These are phyloP conservation scores for Podila clonocystis DNA, from an alignment of 192 early-diverging fungal species.

Conservation along the genomic window DNA sequence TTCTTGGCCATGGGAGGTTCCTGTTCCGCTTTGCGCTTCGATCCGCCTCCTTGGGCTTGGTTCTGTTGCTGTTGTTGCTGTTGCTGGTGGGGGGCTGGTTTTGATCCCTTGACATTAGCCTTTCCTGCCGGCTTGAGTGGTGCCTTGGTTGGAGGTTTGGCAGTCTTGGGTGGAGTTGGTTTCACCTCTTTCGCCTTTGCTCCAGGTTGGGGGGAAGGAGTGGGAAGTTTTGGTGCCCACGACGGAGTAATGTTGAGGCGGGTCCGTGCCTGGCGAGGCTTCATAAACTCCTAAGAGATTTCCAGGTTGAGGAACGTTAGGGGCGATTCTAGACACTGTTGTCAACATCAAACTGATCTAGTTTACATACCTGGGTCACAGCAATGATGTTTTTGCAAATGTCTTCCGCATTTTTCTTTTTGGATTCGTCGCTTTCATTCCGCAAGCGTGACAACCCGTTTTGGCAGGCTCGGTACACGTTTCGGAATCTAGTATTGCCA, in stretches of 20 bases:
- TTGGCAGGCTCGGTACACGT: slow-evolving; percentile 24
- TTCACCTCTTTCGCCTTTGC: not conserved
- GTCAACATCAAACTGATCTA: too few relatives aligned
- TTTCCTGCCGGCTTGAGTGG: slow-evolving; percentile 1
- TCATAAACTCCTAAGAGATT: slow-evolving; percentile 35
- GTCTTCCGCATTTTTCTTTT: not conserved
- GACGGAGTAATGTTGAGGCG: slow-evolving; percentile 21
- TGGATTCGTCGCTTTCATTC: slow-evolving; percentile 3
- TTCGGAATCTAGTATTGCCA: slow-evolving; percentile 23
- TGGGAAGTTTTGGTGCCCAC: slow-evolving; percentile 18
- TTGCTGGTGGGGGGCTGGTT: not conserved
- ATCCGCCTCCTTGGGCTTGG: not conserved
- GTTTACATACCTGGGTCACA: not conserved
- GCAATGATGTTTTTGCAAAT: not conserved
- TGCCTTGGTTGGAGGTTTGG: not conserved
- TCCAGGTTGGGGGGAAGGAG: not conserved
- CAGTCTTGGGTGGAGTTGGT: not conserved
- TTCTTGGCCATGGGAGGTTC: slow-evolving; percentile 24
- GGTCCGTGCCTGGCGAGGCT: slow-evolving; percentile 15
- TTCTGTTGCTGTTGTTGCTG: slow-evolving; percentile 12
- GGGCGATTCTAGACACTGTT: not conserved
- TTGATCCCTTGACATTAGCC: not conserved
- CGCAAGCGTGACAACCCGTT: slow-evolving; percentile 14
- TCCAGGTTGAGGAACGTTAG: too few relatives aligned
- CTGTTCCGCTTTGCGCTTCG: slow-evolving; percentile 36